Percentiles rank a stretch among this genome's conserved stretches.
phyloP scores from a whole-genome alignment of 129 eudicot genomes.

The Flaveria ramosissima region DNA sequence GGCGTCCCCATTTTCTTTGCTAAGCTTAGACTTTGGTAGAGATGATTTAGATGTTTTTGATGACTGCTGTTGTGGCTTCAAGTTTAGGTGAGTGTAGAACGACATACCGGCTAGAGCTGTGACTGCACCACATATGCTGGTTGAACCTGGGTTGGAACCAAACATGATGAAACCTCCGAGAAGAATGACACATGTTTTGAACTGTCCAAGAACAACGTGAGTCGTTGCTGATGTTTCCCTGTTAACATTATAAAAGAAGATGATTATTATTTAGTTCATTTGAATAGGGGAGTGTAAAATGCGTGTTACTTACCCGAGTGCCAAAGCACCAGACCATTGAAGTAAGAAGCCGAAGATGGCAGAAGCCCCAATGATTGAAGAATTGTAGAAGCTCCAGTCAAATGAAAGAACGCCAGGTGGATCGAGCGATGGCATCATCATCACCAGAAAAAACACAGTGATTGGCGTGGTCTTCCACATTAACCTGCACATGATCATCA shows the following conservation, averaged over 20 bases:
- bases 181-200: constrained; percentile 95
- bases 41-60: constrained; percentile 51
- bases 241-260: not conserved
- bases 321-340: constrained; percentile 98
- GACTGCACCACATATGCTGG: constrained; percentile 83
- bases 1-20: constrained; percentile 74
- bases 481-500: constrained; percentile 46
- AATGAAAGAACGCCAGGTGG: constrained; percentile 91
- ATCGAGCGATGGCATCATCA: constrained; percentile 92
- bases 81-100: constrained; percentile 76
- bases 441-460: constrained; percentile 84
- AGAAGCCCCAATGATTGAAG: constrained; percentile 67
- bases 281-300: not conserved
- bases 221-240: constrained; percentile 99
- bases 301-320: constrained; percentile 69
- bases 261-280: not conserved
- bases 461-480: constrained; percentile 99
- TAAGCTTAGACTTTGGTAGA: constrained; percentile 72
- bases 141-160: constrained; percentile 85
- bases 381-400: constrained; percentile 64
- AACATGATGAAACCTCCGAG: constrained; percentile 84
- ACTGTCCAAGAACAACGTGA: constrained; percentile 96
- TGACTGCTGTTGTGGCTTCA: constrained; percentile 55
- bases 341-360: constrained; percentile 96
- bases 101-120: constrained; percentile 88